These are phyloP conservation scores for Microbotryomycetes sp. DNA, from an alignment of 1,284 basidiomycete species.

Conservation along the genomic window DNA sequence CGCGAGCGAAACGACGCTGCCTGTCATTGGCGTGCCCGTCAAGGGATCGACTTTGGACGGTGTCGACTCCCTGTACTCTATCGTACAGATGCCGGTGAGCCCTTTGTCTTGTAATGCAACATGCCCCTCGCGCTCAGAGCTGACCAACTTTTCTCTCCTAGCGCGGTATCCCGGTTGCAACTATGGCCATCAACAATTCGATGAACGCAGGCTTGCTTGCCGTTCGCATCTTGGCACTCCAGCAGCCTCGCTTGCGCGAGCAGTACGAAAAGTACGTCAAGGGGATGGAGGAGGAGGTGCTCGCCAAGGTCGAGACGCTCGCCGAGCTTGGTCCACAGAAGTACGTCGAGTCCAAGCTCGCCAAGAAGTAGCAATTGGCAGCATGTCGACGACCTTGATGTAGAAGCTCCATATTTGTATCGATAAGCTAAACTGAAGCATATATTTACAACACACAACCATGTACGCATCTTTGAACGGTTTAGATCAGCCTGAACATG, in stretches of 20 bases:
- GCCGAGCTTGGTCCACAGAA: slow-evolving; percentile 77
- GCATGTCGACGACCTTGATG: neutral
- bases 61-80: slow-evolving; percentile 91
- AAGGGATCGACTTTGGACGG: slow-evolving; percentile 91
- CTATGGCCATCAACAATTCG: slow-evolving; percentile 93
- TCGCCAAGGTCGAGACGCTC: slow-evolving; percentile 71
- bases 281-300: slow-evolving; percentile 70
- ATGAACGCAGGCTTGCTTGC: slow-evolving; percentile 91
- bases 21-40: slow-evolving; percentile 94
- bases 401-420: neutral
- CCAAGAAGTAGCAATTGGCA: slow-evolving; percentile 21
- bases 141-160: slow-evolving; percentile 40
- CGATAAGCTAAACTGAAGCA: neutral
- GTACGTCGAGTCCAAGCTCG: slow-evolving; percentile 45
- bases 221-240: slow-evolving; percentile 73
- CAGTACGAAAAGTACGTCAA: slow-evolving; percentile 72
- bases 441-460: too few species aligned
- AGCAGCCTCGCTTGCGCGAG: slow-evolving; percentile 58
- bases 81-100: slow-evolving; percentile 97
- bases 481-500: neutral
- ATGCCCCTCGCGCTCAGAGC: neutral
- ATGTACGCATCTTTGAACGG: neutral
- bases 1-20: slow-evolving; percentile 82
- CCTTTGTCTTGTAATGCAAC: neutral
- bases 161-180: slow-evolving; percentile 94